A percentile compares a stretch with the other conserved stretches of the same genome.
Conservation (phyloP, 2,329 filamentous ascomycete genomes). For the Tricladium varicosporioides region DNA sequence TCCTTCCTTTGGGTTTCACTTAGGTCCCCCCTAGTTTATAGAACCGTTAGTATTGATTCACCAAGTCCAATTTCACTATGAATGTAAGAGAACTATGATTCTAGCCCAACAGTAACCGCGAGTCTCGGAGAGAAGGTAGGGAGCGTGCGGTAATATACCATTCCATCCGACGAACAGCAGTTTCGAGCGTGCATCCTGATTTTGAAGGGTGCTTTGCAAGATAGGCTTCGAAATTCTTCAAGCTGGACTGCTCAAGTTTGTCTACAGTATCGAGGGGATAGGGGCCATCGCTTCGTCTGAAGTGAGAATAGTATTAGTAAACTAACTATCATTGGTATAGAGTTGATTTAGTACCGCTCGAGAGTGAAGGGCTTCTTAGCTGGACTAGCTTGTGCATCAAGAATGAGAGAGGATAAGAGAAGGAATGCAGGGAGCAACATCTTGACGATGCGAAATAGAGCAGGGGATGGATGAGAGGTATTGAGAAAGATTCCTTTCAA, state of each 20-base stretch:
- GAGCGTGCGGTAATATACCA: conserved; percentile 34
- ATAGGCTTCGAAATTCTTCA: conserved; percentile 8
- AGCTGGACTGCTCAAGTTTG: conserved; percentile 7
- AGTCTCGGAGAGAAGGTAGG: background rate
- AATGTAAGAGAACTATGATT: background rate
- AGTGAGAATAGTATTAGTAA: background rate
- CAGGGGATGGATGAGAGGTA: too few relatives aligned
- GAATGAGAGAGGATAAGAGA: background rate
- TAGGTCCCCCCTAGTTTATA: conserved; percentile 16
- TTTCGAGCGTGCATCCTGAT: conserved; percentile 10
- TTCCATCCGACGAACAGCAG: conserved; percentile 40
- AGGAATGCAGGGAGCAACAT: background rate
- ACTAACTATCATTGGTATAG: background rate
- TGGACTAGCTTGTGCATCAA: background rate
- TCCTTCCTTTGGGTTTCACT: conserved; percentile 18
- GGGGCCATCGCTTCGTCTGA: conserved; percentile 4
- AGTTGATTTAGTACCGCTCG: background rate
- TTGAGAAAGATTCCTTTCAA: too few relatives aligned
- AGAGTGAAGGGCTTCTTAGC: background rate
- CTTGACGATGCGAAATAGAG: background rate
- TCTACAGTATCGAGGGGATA: conserved; percentile 12
- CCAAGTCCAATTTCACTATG: background rate
- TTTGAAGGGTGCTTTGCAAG: conserved; percentile 4
- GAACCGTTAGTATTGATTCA: background rate
- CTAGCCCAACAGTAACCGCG: background rate